A percentile compares a stretch with the other conserved stretches of the same genome.
These are phyloP conservation scores for Geopyxis carbonaria DNA, from an alignment of 495 filamentous ascomycete genomes.

Conservation along the genomic window DNA sequence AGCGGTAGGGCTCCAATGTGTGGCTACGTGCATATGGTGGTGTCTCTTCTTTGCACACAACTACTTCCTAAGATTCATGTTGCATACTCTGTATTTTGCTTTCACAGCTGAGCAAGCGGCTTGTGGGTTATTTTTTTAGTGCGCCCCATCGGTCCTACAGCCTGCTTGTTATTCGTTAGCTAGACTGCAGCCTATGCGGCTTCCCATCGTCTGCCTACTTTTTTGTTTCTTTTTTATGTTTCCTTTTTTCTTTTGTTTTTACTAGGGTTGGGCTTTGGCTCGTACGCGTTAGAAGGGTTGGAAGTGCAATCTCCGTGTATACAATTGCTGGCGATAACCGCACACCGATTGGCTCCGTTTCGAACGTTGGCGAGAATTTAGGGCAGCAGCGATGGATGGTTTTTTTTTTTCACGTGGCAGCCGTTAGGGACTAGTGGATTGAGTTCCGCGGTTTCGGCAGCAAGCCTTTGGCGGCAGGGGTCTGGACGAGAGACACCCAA, in stretches of 20 bases:
- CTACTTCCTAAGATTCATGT: too few species aligned
- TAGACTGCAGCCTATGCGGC: too few species aligned
- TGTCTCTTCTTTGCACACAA: too few species aligned
- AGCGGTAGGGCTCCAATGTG: too few species aligned
- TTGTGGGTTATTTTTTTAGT: too few species aligned
- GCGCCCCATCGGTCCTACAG: too few species aligned
- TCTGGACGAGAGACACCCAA: background rate
- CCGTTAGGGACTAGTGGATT: background rate
- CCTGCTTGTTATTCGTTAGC: too few species aligned
- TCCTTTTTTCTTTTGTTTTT: slow-evolving; percentile 1
- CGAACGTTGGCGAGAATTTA: slow-evolving; percentile 2
- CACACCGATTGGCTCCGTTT: background rate
- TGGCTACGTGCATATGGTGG: too few species aligned
- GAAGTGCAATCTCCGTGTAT: background rate
- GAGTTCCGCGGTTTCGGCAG: slow-evolving; percentile 1
- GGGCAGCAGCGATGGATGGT: too few species aligned
- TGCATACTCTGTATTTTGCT: too few species aligned
- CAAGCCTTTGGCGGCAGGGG: background rate
- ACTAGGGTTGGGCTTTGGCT: slow-evolving; percentile 11
- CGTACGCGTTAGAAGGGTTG: background rate
- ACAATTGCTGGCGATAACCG: background rate
- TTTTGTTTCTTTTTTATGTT: slow-evolving; percentile 7
- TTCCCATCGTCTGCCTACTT: background rate
- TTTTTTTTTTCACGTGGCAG: slow-evolving; percentile 1
- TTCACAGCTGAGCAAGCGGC: too few species aligned